A percentile compares a stretch with the other conserved stretches of the same genome.
phyloP scores from a whole-genome alignment of 2,329 filamentous ascomycete species.

The Penicillium sp. region DNA sequence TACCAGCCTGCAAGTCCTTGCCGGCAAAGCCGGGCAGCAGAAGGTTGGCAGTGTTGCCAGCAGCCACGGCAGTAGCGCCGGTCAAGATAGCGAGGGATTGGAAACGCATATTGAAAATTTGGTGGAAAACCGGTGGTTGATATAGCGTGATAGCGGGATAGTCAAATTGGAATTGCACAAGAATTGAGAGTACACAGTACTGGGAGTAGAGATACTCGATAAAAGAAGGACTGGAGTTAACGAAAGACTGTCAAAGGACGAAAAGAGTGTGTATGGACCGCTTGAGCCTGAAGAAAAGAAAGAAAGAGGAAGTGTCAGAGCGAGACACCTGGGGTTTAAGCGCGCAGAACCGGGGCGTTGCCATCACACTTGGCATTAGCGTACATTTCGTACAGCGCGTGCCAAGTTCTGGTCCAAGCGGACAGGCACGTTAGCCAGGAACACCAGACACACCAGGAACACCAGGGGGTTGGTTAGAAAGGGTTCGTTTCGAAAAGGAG shows the following conservation, averaged over 20 bases:
- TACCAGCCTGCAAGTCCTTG: slow-evolving; percentile 20
- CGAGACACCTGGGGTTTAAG: slow-evolving; percentile 3
- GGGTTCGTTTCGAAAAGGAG: background rate
- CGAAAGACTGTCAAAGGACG: slow-evolving; percentile 12
- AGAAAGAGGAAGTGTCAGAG: slow-evolving; percentile 15
- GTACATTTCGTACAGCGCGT: background rate
- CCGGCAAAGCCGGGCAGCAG: slow-evolving; percentile 26
- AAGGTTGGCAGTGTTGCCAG: slow-evolving; percentile 22
- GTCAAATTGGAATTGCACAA: slow-evolving; percentile 4
- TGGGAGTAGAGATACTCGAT: slow-evolving; percentile 14
- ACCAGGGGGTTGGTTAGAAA: slow-evolving; percentile 17
- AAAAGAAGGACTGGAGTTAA: slow-evolving; percentile 27
- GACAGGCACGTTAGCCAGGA: slow-evolving; percentile 2
- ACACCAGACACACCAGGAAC: slow-evolving; percentile 15
- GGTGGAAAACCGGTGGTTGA: slow-evolving; percentile 1
- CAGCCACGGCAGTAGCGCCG: slow-evolving; percentile 25
- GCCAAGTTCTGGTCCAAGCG: slow-evolving; percentile 5
- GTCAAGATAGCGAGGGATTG: slow-evolving; percentile 28
- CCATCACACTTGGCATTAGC: slow-evolving; percentile 3
- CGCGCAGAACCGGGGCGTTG: slow-evolving; percentile 1
- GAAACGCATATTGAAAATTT: slow-evolving; percentile 25
- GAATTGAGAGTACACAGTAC: slow-evolving; percentile 13
- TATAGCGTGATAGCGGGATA: background rate
- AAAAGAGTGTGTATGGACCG: slow-evolving; percentile 11
- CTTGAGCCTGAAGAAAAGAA: slow-evolving; percentile 7